Evolutionary conservation across 768 basidiomycete species (phyloP).

Genomic region (Suillus spraguei): DNA sequence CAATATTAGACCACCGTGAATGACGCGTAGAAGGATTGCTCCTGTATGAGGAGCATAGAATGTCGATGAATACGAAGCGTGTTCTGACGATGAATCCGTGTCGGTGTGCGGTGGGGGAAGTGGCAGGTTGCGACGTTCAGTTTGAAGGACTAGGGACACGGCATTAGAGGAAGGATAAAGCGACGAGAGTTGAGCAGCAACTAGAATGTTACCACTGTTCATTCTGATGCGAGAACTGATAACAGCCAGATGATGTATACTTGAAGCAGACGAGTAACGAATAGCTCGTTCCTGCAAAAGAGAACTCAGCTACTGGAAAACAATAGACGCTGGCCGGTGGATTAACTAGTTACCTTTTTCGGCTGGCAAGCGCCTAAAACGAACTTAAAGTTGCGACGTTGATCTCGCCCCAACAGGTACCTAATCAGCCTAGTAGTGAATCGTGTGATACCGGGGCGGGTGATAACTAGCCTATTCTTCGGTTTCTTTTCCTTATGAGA

Average conservation of each 20-base stretch:
- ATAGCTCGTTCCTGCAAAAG: neutral
- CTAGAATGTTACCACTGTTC: slow-evolving; percentile 38
- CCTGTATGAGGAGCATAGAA: slow-evolving; percentile 61
- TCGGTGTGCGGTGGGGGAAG: slow-evolving; percentile 44
- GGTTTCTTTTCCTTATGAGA: neutral
- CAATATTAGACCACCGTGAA: slow-evolving; percentile 72
- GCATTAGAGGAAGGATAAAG: slow-evolving; percentile 56
- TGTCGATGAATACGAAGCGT: slow-evolving; percentile 67
- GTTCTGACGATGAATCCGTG: slow-evolving; percentile 58
- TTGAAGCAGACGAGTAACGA: neutral
- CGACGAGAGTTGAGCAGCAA: slow-evolving; percentile 66
- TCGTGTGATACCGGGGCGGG: neutral
- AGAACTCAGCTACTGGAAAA: neutral
- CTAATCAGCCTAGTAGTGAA: neutral
- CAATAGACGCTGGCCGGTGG: neutral
- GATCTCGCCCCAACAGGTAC: neutral
- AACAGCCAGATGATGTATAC: neutral
- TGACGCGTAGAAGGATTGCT: slow-evolving; percentile 70
- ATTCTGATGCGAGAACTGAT: slow-evolving; percentile 18
- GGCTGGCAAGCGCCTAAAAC: slow-evolving; percentile 1
- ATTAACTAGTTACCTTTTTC: slow-evolving; percentile 8
- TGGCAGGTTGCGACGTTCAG: slow-evolving; percentile 56
- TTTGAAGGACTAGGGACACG: slow-evolving; percentile 55
- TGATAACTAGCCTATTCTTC: neutral
- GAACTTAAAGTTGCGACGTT: neutral